Evolutionary conservation across 2,329 filamentous ascomycete species (phyloP), one percentile per base, ranked within the genome.

Genomic region (Colletotrichum spaethianum): DNA sequence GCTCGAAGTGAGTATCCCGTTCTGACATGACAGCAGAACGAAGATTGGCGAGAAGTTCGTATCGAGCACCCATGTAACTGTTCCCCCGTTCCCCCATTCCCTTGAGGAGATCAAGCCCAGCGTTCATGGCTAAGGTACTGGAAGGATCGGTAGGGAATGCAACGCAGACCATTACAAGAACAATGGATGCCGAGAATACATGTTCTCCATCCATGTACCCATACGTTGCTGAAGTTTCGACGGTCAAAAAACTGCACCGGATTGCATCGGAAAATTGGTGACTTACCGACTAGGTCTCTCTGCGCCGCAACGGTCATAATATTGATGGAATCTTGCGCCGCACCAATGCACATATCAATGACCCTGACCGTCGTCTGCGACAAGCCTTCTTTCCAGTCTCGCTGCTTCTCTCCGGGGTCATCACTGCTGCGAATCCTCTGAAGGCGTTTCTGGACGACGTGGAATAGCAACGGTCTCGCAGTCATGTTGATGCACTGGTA

Each of bases 51-150:
- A 84, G 78, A 18, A 81, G 75, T 61, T 79, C 74, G 56, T 81
- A 80, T 16, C 81, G 77, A 7, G 80, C 78, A 14, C 79, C 80
- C 52, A 89, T 83, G 65, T 88, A 84, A 38, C 81, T 83, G 74
- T 89, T 89, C 0, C 87, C 87, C 12, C 85, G 83, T 57, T 87
- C 83, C 16, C 86, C 86, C 86, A 89, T 89, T 40, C 81, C 79
- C 11, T 80, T 80, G 6, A 89, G 81, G 36, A 89, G 80, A 9
- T 80, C 80, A 9, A 90, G 77, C 18, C 84, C 82, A 46, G 80
- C 80, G 33, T 86, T 82, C 85, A 87, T 87, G 7, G 85, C 81
- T 9, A 78, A 74, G 2, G 78, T 79, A 74, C 85, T 86, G 28
- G 79, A 76, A 8, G 82, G 75, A 62, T 85, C 83, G 36, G 80